Base-by-base conservation (phyloP, 192 early-diverging fungal species). In the Coemansia sp. region DNA sequence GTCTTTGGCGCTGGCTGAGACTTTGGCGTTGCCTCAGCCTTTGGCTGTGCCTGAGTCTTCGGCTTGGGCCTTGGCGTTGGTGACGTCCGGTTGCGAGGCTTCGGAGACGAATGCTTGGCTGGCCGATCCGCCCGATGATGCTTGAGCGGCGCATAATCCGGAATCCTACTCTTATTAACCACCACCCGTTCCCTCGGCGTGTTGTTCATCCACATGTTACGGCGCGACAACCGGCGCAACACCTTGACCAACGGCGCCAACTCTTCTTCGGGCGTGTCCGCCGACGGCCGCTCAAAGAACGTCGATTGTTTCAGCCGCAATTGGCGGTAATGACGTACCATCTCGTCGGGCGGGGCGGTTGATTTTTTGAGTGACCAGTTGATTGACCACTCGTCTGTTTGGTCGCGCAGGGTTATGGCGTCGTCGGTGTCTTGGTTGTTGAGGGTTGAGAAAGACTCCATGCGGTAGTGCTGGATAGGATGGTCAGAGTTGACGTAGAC, bases 401-500 rank as follows among this genome's bases (percentile, higher is more conserved):
- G 68, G 49, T 52, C 66, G 62, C 51, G 66, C 28, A 84, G 57
- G 14, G 59, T 62, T 5, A 86, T 59, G 0, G 79, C 71, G n/a
- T 67, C 71, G 17, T 59, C 62, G 0, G 69, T 71, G 21, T 74
- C 62, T 28, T 61, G 59, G 40, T 68, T 62, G 58, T 84, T 82
- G 1, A 84, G 40, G 15, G 75, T 78, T 7, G 82, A 85, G 26
- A 72, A 71, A 2, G 75, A 57, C 12, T 68, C 58, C 48, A 86
- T 8, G 2, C 50, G 54, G 50, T 75, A 87, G 31, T 81, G 48
- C 17, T 70, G 20, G 12, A 85, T 71, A 5, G 74, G 59, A 0
- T 78, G 49, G 37, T 59, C 66, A 2, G 54, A 23, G 61, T 72
- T 82, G 49, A 72, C 58, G 42, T 72, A 74, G n/a, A 82, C 74